Conservation (phyloP, 1,284 basidiomycete genomes). For the Trichosporon asahii region DNA sequence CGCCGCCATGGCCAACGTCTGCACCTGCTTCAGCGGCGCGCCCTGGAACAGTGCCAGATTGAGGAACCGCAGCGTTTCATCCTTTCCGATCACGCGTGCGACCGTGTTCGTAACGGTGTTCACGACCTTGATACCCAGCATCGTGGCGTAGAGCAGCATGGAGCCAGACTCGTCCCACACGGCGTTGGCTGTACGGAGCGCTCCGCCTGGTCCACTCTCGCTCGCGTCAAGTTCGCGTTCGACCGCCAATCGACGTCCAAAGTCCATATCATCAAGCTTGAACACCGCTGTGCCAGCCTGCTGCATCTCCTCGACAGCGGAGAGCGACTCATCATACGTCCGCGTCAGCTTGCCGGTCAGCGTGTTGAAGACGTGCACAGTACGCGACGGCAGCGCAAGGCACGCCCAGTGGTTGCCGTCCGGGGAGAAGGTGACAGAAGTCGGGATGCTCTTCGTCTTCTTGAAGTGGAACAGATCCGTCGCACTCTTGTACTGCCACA, state of each 20-base stretch:
- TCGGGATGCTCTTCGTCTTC: constrained; percentile 91
- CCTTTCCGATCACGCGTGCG: constrained; percentile 84
- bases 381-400: constrained; percentile 85
- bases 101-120: constrained; percentile 93
- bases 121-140: constrained; percentile 95
- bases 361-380: constrained; percentile 91
- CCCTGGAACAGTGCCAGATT: constrained; percentile 90
- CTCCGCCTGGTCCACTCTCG: constrained; percentile 46
- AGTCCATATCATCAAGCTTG: constrained; percentile 98
- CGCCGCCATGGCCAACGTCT: constrained; percentile 86
- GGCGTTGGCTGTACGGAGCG: constrained; percentile 67
- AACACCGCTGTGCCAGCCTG: constrained; percentile 86
- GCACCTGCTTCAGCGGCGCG: constrained; percentile 80
- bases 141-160: constrained; percentile 86
- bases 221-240: constrained; percentile 78
- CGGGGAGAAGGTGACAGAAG: constrained; percentile 85
- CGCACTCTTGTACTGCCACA: constrained; percentile 87
- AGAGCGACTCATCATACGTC: constrained; percentile 90
- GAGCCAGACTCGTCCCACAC: constrained; percentile 97
- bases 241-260: constrained; percentile 86
- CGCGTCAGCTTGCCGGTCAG: constrained; percentile 82
- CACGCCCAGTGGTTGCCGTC: constrained; percentile 83
- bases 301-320: constrained; percentile 94
- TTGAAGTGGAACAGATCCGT: constrained; percentile 98
- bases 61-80: constrained; percentile 87